These are phyloP conservation scores for Syzygium jambos DNA, from an alignment of 345 rosid species.

Conservation along the genomic window DNA sequence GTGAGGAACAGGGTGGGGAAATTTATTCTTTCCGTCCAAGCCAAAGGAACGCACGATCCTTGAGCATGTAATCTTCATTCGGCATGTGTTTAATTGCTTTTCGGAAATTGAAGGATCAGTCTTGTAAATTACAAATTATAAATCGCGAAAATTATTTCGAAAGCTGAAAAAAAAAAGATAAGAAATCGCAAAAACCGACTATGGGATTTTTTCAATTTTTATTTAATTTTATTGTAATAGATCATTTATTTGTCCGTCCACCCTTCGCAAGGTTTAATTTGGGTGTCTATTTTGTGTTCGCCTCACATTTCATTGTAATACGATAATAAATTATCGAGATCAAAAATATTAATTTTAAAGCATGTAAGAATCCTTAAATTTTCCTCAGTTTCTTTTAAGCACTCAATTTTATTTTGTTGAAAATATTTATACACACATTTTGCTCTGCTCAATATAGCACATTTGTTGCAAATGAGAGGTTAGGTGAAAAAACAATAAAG, in stretches of 20 bases:
- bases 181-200: background rate
- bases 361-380: too few relatives aligned
- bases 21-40: background rate
- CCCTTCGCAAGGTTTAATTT: fast-evolving
- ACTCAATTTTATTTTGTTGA: background rate
- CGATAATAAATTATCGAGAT: too few relatives aligned
- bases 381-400: too few relatives aligned
- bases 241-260: fast-evolving
- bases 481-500: background rate
- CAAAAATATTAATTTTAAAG: too few relatives aligned
- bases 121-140: fast-evolving
- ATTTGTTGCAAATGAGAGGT: background rate
- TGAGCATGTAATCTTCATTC: background rate
- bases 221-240: fast-evolving
- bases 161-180: background rate
- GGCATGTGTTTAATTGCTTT: background rate
- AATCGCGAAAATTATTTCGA: background rate
- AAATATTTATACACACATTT: background rate
- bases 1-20: background rate
- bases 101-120: background rate
- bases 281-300: background rate
- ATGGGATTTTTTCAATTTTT: background rate
- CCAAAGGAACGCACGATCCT: background rate
- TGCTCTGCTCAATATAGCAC: background rate
- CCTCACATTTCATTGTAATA: too few relatives aligned